phyloP scores from a whole-genome alignment of 257 asterid genomes.

The Penstemon barbatus region DNA sequence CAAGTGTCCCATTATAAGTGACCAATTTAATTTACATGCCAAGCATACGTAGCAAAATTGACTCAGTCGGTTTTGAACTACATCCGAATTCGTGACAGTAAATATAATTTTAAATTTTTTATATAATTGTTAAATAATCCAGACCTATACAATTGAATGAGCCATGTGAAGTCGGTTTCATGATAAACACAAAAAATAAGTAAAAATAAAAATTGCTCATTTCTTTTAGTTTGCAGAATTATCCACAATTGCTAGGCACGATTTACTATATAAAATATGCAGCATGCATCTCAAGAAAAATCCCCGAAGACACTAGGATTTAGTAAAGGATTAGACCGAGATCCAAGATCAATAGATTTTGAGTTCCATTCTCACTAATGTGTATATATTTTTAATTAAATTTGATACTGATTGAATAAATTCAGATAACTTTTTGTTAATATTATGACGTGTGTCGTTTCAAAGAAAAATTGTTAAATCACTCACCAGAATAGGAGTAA shows the following conservation, averaged over 20 bases:
- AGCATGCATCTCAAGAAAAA: not conserved
- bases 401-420: no score
- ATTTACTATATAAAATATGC: not conserved
- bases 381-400: no score
- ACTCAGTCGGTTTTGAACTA: no score
- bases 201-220: not conserved
- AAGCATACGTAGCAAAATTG: not conserved
- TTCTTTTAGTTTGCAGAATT: constrained; percentile 12
- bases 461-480: not conserved
- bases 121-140: not conserved
- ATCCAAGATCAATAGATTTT: no score
- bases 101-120: no score
- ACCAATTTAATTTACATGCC: constrained; percentile 16
- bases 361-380: no score
- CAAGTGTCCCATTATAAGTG: constrained; percentile 31
- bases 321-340: not conserved
- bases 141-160: constrained; percentile 15
- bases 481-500: constrained; percentile 84
- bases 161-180: constrained; percentile 25
- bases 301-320: not conserved
- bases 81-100: no score
- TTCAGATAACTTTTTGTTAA: no score
- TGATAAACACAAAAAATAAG: not conserved
- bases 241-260: constrained; percentile 18
- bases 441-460: no score